A percentile compares a stretch with the other conserved stretches of the same genome.
phyloP scores from a whole-genome alignment of 139 green algal species.

The Haematococcus lacustris region DNA sequence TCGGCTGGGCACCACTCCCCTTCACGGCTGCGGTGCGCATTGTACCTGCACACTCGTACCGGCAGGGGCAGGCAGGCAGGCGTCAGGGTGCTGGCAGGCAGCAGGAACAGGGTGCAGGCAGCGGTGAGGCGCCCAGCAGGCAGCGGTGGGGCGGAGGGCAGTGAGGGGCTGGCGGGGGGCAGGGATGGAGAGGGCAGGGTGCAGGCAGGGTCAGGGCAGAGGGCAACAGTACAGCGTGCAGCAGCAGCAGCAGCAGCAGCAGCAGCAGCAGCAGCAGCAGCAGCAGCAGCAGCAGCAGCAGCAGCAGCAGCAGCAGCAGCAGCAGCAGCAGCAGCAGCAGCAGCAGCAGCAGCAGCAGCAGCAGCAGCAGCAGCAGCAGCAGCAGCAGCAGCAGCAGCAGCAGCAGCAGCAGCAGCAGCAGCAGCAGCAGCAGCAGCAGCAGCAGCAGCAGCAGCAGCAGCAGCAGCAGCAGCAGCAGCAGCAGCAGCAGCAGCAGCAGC shows the following conservation, averaged over 20 bases:
- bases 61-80: too few species aligned
- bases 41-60: too few species aligned
- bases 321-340: not conserved
- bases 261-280: slow-evolving; percentile 1
- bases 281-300: slow-evolving; percentile 2
- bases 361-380: slow-evolving; percentile 1
- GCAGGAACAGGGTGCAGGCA: too few species aligned
- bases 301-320: not conserved
- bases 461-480: slow-evolving; percentile 2
- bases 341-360: not conserved
- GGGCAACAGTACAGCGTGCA: too few species aligned
- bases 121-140: too few species aligned
- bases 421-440: slow-evolving; percentile 7
- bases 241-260: not conserved
- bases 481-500: slow-evolving; percentile 1
- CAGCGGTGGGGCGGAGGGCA: too few species aligned
- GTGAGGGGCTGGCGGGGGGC: too few species aligned
- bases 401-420: slow-evolving; percentile 9
- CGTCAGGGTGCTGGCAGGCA: too few species aligned
- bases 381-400: slow-evolving; percentile 3
- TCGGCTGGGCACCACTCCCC: too few species aligned
- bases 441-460: slow-evolving; percentile 6
- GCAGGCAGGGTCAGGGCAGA: too few species aligned
- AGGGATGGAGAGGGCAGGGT: too few species aligned
- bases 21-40: too few species aligned